phyloP scores from a whole-genome alignment of 495 filamentous ascomycete species.

The Penicillium canescens region DNA sequence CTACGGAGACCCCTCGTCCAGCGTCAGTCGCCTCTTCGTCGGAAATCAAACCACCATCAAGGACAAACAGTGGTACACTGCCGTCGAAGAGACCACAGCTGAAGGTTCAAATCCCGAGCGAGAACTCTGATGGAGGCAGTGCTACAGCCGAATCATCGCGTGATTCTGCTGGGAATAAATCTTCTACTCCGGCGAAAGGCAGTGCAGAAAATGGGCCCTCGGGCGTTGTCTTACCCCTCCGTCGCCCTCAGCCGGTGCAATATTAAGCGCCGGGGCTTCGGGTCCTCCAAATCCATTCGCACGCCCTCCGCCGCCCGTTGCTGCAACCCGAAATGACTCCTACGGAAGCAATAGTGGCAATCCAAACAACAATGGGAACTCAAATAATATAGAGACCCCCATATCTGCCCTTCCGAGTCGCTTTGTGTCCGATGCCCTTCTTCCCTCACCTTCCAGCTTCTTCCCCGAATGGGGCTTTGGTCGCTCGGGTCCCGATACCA shows the following conservation, averaged over 20 bases:
- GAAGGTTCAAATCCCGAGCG: conserved; percentile 92
- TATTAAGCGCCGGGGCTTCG: conserved; percentile 87
- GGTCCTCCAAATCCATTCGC: conserved; percentile 97
- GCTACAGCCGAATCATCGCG: conserved; percentile 73
- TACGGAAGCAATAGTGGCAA: conserved; percentile 66
- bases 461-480: conserved; percentile 88
- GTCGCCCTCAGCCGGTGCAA: conserved; percentile 80
- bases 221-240: conserved; percentile 88
- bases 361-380: conserved; percentile 59
- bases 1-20: conserved; percentile 41
- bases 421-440: conserved; percentile 79
- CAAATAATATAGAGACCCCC: conserved; percentile 86
- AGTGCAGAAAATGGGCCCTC: conserved; percentile 59
- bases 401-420: conserved; percentile 95
- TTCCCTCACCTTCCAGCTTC: conserved; percentile 87
- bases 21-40: conserved; percentile 53
- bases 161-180: conserved; percentile 62
- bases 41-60: conserved; percentile 70
- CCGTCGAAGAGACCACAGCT: conserved; percentile 75
- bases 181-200: conserved; percentile 49
- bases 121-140: conserved; percentile 79
- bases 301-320: conserved; percentile 65
- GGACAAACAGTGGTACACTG: conserved; percentile 66
- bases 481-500: conserved; percentile 63
- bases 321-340: conserved; percentile 36